Percentiles rank a stretch among this genome's conserved stretches.
phyloP scores from a whole-genome alignment of 2,329 filamentous ascomycete species.

The Colletotrichum paranaense region DNA sequence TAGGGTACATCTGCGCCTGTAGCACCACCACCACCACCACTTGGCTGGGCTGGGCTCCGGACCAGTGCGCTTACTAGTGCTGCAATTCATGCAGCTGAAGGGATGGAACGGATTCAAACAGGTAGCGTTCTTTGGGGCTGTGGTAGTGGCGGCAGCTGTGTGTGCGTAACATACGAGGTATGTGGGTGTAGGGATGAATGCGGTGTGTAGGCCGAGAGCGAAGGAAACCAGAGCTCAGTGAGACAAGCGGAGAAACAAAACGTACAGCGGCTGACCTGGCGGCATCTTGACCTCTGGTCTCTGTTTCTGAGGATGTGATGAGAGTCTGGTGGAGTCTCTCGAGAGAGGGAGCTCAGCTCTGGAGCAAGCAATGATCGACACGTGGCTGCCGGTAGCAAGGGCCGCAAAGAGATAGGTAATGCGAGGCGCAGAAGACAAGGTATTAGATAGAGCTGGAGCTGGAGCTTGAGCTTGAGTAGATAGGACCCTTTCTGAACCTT shows the following conservation, averaged over 20 bases:
- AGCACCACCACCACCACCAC: neutral
- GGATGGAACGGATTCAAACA: neutral
- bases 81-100: constrained; percentile 14
- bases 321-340: neutral
- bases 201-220: neutral
- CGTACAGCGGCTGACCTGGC: constrained; percentile 34
- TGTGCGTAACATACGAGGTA: neutral
- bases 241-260: constrained; percentile 15
- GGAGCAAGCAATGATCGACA: constrained; percentile 19
- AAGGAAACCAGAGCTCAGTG: neutral
- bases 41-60: neutral
- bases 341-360: neutral
- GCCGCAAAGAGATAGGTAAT: neutral
- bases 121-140: constrained; percentile 4
- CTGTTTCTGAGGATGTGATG: neutral
- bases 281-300: constrained; percentile 11
- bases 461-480: neutral
- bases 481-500: neutral
- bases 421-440: neutral
- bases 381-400: constrained; percentile 11
- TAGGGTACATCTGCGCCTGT: neutral
- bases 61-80: constrained; percentile 29
- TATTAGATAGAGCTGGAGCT: too few relatives aligned
- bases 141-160: neutral
- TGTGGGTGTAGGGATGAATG: neutral